Conservation (phyloP, 345 rosid genomes). For the Populus tremula region DNA sequence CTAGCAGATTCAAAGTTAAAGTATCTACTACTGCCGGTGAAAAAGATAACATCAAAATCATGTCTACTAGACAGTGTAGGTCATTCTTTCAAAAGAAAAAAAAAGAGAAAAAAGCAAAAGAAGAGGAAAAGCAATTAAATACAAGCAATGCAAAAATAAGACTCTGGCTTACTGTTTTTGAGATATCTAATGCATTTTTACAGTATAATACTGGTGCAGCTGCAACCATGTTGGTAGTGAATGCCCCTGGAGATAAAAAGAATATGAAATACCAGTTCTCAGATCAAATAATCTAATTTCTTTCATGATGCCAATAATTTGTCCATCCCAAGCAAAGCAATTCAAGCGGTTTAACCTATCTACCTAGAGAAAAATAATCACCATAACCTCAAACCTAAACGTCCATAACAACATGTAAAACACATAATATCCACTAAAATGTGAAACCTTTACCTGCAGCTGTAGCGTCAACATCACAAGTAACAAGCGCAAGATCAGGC, state of each 20-base stretch:
- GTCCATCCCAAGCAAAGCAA: neutral
- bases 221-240: constrained; percentile 80
- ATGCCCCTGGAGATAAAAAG: constrained; percentile 51
- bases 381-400: neutral
- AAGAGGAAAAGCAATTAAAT: neutral
- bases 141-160: neutral
- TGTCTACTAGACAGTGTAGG: too few species aligned
- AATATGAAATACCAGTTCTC: neutral
- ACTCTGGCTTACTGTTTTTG: constrained; percentile 44
- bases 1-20: too few species aligned
- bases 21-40: too few species aligned
- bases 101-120: too few species aligned
- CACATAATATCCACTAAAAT: constrained; percentile 1
- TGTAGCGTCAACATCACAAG: constrained; percentile 79
- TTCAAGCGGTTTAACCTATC: neutral
- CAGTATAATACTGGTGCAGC: constrained; percentile 94
- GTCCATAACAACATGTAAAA: neutral
- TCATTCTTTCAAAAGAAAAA: too few species aligned
- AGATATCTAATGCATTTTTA: constrained; percentile 50
- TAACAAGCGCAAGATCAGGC: constrained; percentile 86
- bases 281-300: neutral
- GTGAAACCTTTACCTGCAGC: constrained; percentile 55
- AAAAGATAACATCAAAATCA: too few species aligned
- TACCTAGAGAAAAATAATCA: neutral
- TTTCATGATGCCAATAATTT: neutral